Conservation (phyloP, 306 rosid species). For the Alnus glutinosa region DNA sequence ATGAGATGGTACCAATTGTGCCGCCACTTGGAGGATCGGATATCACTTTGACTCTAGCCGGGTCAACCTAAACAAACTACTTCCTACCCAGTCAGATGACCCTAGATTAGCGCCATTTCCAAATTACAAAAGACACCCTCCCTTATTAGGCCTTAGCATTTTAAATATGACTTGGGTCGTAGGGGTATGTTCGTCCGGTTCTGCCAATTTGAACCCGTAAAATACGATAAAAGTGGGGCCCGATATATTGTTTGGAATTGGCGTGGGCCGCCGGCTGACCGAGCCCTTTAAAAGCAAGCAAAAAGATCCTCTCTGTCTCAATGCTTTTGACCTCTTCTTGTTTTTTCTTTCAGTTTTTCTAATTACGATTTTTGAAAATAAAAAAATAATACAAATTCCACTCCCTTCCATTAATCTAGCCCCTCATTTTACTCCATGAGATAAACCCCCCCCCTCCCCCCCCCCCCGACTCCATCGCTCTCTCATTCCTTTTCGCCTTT, state of each 20-base stretch:
- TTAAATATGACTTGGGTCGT: no score
- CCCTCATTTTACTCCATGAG: slow-evolving; percentile 17
- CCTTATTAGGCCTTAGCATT: no score
- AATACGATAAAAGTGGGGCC: slow-evolving; percentile 1
- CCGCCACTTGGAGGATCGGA: no score
- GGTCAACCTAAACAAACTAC: no score
- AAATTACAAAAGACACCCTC: no score
- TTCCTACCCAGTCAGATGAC: no score
- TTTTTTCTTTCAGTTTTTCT: neutral
- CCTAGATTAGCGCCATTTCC: no score
- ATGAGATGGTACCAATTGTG: no score
- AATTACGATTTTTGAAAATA: neutral
- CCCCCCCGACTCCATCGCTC: slow-evolving; percentile 13
- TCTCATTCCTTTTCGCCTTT: slow-evolving; percentile 1
- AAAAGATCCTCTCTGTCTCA: neutral
- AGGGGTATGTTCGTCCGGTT: neutral
- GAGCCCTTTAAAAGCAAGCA: neutral
- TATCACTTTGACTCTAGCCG: no score
- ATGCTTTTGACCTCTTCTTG: neutral
- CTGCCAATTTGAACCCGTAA: neutral
- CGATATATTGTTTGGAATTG: neutral
- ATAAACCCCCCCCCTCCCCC: slow-evolving; percentile 22
- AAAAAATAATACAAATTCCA: no score
- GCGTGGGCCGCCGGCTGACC: slow-evolving; percentile 13
- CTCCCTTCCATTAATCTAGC: neutral